Percentiles rank a stretch among this genome's conserved stretches.
Conservation (phyloP, 345 rosid species). For the Gossypium raimondii region DNA sequence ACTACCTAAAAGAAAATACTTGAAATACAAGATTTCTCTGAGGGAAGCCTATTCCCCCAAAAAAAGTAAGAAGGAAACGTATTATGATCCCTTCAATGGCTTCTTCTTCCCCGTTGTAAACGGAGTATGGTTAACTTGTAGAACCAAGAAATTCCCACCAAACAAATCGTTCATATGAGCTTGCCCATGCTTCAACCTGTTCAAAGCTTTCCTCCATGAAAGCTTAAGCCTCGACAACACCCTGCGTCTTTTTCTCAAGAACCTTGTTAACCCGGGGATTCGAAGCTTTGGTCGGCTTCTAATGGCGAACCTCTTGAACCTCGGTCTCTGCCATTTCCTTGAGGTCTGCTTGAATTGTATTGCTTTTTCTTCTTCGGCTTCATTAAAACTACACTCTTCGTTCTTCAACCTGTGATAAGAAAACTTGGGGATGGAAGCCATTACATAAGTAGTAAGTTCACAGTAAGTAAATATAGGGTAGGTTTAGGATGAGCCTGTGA, state of each 20-base stretch:
- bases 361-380: constrained; percentile 17
- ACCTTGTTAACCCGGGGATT: constrained; percentile 24
- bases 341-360: constrained; percentile 7
- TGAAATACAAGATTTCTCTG: no score
- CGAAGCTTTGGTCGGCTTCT: constrained; percentile 22
- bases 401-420: constrained; percentile 25
- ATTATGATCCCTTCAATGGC: neutral
- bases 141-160: constrained; percentile 33
- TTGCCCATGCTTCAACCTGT: constrained; percentile 37
- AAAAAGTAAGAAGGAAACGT: neutral
- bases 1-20: no score
- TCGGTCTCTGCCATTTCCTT: neutral
- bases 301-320: constrained; percentile 4
- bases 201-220: constrained; percentile 24
- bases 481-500: neutral
- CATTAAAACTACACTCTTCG: constrained; percentile 12
- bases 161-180: constrained; percentile 34
- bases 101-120: neutral
- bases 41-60: no score
- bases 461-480: neutral
- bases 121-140: constrained; percentile 22
- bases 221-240: constrained; percentile 20
- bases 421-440: constrained; percentile 20
- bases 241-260: constrained; percentile 22
- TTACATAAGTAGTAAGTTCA: neutral